Percentiles rank a stretch among this genome's conserved stretches.
These are phyloP conservation scores for Penicillium freii DNA, from an alignment of 2,329 filamentous ascomycete species.

Conservation along the genomic window DNA sequence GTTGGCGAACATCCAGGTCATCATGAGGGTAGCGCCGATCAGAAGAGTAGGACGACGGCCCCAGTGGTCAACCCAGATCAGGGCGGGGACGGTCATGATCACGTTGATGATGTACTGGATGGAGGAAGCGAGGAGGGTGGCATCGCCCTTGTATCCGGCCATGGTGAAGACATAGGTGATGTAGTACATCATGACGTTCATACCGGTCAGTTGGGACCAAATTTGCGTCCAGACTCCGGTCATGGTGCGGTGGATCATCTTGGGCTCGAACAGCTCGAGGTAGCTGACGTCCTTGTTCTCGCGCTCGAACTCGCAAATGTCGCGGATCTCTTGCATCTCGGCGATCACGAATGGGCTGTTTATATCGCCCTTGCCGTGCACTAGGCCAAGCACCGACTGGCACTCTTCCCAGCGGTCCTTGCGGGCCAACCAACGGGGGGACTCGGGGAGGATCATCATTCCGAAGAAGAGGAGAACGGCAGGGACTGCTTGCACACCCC, in stretches of 20 bases:
- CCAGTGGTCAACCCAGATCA: slow-evolving; percentile 72
- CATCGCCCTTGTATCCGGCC: slow-evolving; percentile 62
- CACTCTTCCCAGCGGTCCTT: slow-evolving; percentile 59
- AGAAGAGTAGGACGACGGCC: slow-evolving; percentile 69
- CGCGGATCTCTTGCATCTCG: slow-evolving; percentile 70
- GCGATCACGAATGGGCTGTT: slow-evolving; percentile 63
- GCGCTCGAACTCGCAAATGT: slow-evolving; percentile 71
- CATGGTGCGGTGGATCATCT: slow-evolving; percentile 71
- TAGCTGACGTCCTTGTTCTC: slow-evolving; percentile 68
- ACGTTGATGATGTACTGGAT: slow-evolving; percentile 81
- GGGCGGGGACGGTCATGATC: slow-evolving; percentile 70
- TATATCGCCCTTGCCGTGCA: slow-evolving; percentile 65
- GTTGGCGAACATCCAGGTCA: slow-evolving; percentile 45
- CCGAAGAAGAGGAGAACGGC: slow-evolving; percentile 57
- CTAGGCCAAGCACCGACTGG: slow-evolving; percentile 50
- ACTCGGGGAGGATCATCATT: slow-evolving; percentile 55
- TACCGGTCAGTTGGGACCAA: slow-evolving; percentile 72
- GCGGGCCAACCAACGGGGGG: slow-evolving; percentile 62
- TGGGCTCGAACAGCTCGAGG: slow-evolving; percentile 67
- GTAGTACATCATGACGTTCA: slow-evolving; percentile 76
- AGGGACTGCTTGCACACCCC: slow-evolving; percentile 64
- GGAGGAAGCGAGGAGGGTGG: slow-evolving; percentile 62
- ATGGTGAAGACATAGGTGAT: slow-evolving; percentile 70
- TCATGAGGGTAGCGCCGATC: slow-evolving; percentile 65
- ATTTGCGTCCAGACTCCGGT: slow-evolving; percentile 72